phyloP scores from a whole-genome alignment of 164 flowering plant genomes.

The Tinospora cordifolia region DNA sequence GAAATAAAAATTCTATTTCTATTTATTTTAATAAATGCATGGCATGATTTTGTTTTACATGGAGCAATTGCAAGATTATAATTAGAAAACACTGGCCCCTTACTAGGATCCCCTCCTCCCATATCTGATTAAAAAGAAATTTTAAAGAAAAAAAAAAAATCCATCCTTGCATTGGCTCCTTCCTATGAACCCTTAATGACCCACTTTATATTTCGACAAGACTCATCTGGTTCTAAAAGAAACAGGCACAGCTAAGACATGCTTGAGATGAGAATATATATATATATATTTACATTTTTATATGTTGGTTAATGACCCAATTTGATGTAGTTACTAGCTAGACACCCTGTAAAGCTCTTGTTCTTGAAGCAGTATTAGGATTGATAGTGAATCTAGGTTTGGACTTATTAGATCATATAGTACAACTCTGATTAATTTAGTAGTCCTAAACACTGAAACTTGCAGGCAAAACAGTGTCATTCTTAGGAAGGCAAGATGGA shows the following conservation, averaged over 20 bases:
- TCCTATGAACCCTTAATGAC: conserved; percentile 3
- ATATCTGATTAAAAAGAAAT: too few species aligned
- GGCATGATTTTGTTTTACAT: conserved; percentile 8
- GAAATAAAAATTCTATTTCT: not conserved
- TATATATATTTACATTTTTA: not conserved
- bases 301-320: not conserved
- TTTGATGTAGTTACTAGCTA: not conserved
- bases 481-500: not conserved
- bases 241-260: conserved; percentile 3
- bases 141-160: too few species aligned
- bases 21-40: not conserved
- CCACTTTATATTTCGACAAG: not conserved
- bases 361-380: not conserved
- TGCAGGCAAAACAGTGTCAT: not conserved
- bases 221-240: conserved; percentile 4
- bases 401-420: not conserved
- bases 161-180: not conserved
- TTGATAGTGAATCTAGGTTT: conserved; percentile 1
- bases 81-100: conserved; percentile 1
- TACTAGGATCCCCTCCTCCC: not conserved
- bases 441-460: not conserved
- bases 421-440: conserved; percentile 1
- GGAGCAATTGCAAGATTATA: not conserved
- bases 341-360: conserved; percentile 4
- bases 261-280: not conserved